These are phyloP conservation scores for Vigna hirtella DNA, from an alignment of 306 rosid species.

Conservation along the genomic window DNA sequence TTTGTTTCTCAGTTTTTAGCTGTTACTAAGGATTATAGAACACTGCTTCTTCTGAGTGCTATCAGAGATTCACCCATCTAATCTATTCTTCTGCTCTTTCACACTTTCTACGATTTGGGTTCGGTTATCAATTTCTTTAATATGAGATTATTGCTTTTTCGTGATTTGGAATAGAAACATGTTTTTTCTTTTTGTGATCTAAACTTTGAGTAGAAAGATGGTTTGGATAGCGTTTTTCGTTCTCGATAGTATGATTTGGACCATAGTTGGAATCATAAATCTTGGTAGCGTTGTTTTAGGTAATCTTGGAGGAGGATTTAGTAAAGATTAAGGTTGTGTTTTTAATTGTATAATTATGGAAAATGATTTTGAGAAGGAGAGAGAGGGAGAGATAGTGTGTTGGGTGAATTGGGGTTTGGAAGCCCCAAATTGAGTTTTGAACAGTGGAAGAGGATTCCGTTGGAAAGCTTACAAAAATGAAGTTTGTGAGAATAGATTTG, in stretches of 20 bases:
- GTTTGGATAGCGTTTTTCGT: not conserved
- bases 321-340: not conserved
- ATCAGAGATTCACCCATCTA: not conserved
- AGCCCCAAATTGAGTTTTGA: conserved; percentile 13
- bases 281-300: not conserved
- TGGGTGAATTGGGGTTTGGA: conserved; percentile 16
- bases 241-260: not conserved
- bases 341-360: not conserved
- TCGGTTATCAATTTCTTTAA: not conserved
- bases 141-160: too few species aligned
- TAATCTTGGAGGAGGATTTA: not conserved
- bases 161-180: not conserved
- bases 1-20: not conserved
- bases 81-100: not conserved
- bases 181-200: not conserved
- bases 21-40: not conserved
- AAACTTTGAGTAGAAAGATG: not conserved
- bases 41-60: not conserved
- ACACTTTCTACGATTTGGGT: not conserved
- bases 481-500: not conserved
- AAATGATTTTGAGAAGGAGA: not conserved
- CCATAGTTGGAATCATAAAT: not conserved
- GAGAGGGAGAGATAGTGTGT: not conserved
- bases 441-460: not conserved
- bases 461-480: not conserved